These are phyloP conservation scores for Phytophthora idaei DNA, from an alignment of 352 stramenopile genomes.

Conservation along the genomic window DNA sequence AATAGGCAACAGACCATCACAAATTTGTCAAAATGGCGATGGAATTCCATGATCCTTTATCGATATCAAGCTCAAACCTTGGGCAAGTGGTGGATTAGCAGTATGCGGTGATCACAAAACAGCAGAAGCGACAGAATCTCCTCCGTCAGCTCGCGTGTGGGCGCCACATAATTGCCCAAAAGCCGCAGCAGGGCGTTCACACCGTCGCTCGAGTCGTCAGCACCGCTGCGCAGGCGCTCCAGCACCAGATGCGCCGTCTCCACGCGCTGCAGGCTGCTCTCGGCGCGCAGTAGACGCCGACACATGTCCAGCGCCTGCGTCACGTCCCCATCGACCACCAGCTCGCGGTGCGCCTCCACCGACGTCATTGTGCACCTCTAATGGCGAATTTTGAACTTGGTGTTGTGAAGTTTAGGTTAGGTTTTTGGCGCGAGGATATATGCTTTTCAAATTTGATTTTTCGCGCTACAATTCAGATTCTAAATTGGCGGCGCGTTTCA, in stretches of 20 bases:
- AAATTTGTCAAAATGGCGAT: not conserved
- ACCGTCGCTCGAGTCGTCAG: constrained; percentile 62
- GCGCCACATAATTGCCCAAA: constrained; percentile 72
- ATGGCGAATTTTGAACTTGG: not conserved
- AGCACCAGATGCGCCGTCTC: constrained; percentile 66
- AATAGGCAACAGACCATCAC: constrained; percentile 2
- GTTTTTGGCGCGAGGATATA: not conserved
- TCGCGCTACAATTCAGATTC: constrained; percentile 1
- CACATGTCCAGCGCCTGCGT: constrained; percentile 53
- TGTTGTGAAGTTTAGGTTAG: not conserved
- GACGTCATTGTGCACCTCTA: constrained; percentile 5
- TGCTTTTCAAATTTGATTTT: constrained; percentile 16
- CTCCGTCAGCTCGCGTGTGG: constrained; percentile 77
- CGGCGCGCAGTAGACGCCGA: constrained; percentile 58
- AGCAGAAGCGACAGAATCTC: constrained; percentile 74
- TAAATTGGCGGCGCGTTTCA: constrained; percentile 10
- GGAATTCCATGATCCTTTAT: constrained; percentile 2
- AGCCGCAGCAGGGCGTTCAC: constrained; percentile 77
- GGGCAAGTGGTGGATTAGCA: constrained; percentile 82
- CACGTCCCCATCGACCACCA: constrained; percentile 55
- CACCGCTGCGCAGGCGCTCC: constrained; percentile 65
- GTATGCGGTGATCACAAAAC: constrained; percentile 73
- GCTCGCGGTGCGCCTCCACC: constrained; percentile 48
- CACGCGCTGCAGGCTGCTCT: constrained; percentile 44
- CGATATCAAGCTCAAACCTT: constrained; percentile 42